Conservation (phyloP, 257 asterid genomes). For the Euphrasia confusa region DNA sequence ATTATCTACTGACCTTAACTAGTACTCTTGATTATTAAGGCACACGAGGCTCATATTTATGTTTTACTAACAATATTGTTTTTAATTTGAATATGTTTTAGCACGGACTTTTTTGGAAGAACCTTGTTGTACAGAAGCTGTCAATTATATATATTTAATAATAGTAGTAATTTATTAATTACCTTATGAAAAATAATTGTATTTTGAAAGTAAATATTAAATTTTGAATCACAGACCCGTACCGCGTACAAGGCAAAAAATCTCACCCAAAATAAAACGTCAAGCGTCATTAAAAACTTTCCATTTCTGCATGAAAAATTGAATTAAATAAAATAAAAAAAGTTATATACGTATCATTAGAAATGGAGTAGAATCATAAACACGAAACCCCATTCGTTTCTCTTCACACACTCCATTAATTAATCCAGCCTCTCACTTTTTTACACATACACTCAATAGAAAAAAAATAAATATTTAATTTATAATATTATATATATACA, state of each 20-base stretch:
- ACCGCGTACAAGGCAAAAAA: conserved; percentile 18
- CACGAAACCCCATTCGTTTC: conserved; percentile 30
- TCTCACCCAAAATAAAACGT: conserved; percentile 18
- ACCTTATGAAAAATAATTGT: no score
- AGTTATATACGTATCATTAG: background rate
- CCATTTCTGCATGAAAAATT: conserved; percentile 30
- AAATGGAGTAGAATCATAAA: background rate
- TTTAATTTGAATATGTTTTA: no score
- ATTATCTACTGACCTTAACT: no score
- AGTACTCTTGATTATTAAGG: no score
- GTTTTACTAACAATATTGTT: no score
- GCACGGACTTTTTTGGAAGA: no score
- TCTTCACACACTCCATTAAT: conserved; percentile 36
- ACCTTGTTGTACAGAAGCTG: no score
- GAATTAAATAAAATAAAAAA: background rate
- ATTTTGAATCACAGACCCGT: background rate
- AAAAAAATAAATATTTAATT: background rate
- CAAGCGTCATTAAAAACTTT: conserved; percentile 21
- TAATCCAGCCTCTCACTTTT: background rate
- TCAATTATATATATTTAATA: no score
- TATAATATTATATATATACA: background rate
- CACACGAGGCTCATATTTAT: no score
- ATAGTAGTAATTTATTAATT: no score
- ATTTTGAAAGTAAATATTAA: background rate
- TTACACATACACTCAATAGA: background rate